A percentile compares a stretch with the other conserved stretches of the same genome.
Conservation (phyloP, 2,329 filamentous ascomycete species). For the Penicillium sclerotigenum region DNA sequence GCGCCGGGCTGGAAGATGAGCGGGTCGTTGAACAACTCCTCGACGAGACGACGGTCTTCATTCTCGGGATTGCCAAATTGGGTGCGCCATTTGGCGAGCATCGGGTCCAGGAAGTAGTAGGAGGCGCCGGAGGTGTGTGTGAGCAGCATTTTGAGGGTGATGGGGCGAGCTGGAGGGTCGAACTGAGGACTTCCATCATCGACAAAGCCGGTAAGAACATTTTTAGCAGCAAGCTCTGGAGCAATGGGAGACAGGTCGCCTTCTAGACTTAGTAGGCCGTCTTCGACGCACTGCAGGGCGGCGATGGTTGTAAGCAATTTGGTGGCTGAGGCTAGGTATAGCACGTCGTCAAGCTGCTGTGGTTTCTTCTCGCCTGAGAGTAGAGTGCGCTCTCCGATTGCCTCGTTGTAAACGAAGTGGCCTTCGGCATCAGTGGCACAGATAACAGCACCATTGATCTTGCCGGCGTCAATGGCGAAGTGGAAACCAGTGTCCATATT, state of each 20-base stretch:
- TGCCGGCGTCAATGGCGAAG: slow-evolving; percentile 44
- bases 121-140: slow-evolving; percentile 51
- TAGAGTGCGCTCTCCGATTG: slow-evolving; percentile 43
- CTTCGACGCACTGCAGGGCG: slow-evolving; percentile 55
- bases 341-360: slow-evolving; percentile 28
- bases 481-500: slow-evolving; percentile 41
- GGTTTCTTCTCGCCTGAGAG: slow-evolving; percentile 42
- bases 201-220: slow-evolving; percentile 50
- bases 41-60: slow-evolving; percentile 33
- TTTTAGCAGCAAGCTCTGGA: slow-evolving; percentile 50
- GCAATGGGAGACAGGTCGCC: slow-evolving; percentile 46
- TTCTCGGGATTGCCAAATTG: slow-evolving; percentile 25
- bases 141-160: slow-evolving; percentile 53
- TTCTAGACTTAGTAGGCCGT: slow-evolving; percentile 48
- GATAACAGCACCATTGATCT: slow-evolving; percentile 46
- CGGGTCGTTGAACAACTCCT: slow-evolving; percentile 45
- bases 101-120: slow-evolving; percentile 46
- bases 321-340: slow-evolving; percentile 31
- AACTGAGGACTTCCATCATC: slow-evolving; percentile 43
- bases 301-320: slow-evolving; percentile 53
- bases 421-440: slow-evolving; percentile 42
- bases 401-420: slow-evolving; percentile 41
- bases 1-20: slow-evolving; percentile 52
- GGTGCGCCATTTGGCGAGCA: slow-evolving; percentile 36
- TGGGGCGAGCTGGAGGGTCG: slow-evolving; percentile 32